Evolutionary conservation across 768 basidiomycete species (phyloP), one percentile per base, ranked within the genome.

Genomic region (Solioccasus polychromus): DNA sequence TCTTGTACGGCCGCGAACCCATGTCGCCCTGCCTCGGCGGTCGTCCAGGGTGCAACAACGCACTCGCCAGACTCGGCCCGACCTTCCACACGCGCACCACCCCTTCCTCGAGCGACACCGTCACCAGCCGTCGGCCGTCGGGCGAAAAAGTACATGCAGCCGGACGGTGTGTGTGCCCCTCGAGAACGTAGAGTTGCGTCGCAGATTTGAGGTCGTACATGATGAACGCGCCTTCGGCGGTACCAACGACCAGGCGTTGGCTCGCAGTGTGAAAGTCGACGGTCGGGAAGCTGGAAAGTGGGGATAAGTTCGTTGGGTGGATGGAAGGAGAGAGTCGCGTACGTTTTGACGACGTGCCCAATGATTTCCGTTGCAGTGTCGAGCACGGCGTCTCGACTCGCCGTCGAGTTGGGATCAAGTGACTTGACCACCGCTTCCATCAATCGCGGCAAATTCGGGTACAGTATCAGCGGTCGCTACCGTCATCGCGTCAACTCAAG

Each of bases 191-290:
- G 12, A 98, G 72, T 10, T 96, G 81, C 1, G 89, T 97, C 0
- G 93, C 94, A 0, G 93, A 92, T 67, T 97, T 96, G 42, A 98
- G 76, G 61, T 98, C 96, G 60, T 96, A 98, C 85, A 96, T 92
- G 47, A 92, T 77, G 42, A 93, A 83, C 0, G 93, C 92, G 1
- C 95, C 96, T 68, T 99, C 96, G 45, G 80, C 82, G 0, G 94
- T 95, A 1, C 96, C 96, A 0, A 97, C 92, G 0, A 88, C 91
- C 4, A 98, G 79, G 12, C 90, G 83, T 61, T 99, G 96, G 1
- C 80, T 83, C 3, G 76, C 70, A 70, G 82, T 83, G 57, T 97
- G 88, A 62, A 99, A 97, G 66, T 93, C 94, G n/a, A 97, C 82
- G 0, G 85, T 85, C 0, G 95, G 94, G 60, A 88, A 97, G 2